Base-by-base conservation (phyloP, 495 filamentous ascomycete species). In the Penicillium cosmopolitanum region DNA sequence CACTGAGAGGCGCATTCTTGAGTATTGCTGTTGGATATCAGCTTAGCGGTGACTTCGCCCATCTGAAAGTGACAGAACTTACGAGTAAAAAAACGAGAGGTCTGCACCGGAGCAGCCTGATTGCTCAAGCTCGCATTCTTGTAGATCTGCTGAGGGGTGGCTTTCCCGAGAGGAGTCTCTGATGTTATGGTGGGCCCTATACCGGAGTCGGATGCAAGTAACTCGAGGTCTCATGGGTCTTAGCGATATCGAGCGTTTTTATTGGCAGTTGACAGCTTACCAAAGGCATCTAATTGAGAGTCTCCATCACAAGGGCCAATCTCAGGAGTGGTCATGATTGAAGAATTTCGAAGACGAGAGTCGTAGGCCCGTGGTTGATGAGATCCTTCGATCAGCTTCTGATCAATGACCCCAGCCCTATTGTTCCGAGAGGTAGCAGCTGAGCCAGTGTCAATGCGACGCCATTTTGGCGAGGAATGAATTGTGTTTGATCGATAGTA, bases 271-370 rank as follows among this genome's bases (percentile, higher is more conserved):
- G 8, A 33, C 7, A 16, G 66, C 73, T 66, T 57, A 86, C 83
- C 82, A 67, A 84, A 84, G 4, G 73, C 76, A 76, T 85, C 82
- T 19, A 80, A 67, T 34, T 76, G 54, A 55, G 66, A 25, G 19
- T 69, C 67, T 5, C 69, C 69, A 47, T 70, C 66, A 19, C 6
- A 23, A 48, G 46, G 12, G 51, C 12, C 36, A 13, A 38, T 38
- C 11, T 12, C 36, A 12, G 12, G 12, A 38, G 36, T n/a, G 4
- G 11, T 9, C 36, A 38, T n/a, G 15, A n/a, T 52, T 6, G 51
- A 43, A 23, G 6, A 21, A 9, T 16, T 23, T 3, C 9, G 21
- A 19, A 48, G 12, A 48, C 10, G 5, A 28, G 46, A 9, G 46
- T 13, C 18, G 6, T 48, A 18, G 19, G 21, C 50, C 5, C 51